phyloP scores from a whole-genome alignment of 1,139 yeast species.

The Suhomyces terraborum region DNA sequence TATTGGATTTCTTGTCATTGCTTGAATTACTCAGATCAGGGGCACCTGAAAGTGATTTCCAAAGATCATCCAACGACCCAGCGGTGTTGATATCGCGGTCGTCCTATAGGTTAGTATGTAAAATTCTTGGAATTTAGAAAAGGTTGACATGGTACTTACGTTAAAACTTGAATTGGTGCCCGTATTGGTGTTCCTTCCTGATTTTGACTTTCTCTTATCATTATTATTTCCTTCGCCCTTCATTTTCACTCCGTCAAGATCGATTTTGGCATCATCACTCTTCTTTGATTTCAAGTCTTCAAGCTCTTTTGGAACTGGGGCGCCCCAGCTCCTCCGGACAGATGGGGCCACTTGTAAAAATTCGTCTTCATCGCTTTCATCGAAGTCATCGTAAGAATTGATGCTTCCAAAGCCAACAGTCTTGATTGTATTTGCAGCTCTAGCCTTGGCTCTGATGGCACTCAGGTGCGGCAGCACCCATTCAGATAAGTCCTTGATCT shows the following conservation, averaged over 20 bases:
- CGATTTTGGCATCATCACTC: too few species aligned
- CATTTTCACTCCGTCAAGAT: conserved; percentile 20
- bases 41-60: conserved; percentile 28
- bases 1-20: too few species aligned
- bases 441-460: conserved; percentile 25
- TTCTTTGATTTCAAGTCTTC: conserved; percentile 6
- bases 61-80: conserved; percentile 29
- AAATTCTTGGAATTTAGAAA: neutral
- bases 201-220: conserved; percentile 1
- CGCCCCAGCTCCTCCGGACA: conserved; percentile 16
- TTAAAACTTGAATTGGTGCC: neutral
- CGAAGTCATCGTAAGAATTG: conserved; percentile 20
- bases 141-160: neutral
- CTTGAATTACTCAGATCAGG: conserved; percentile 12
- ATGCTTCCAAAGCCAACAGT: conserved; percentile 54
- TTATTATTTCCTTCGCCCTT: neutral
- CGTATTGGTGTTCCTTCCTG: conserved; percentile 1
- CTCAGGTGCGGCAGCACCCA: conserved; percentile 54
- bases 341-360: conserved; percentile 4
- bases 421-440: conserved; percentile 26
- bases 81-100: conserved; percentile 6
- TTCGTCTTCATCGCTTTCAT: conserved; percentile 7
- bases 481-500: conserved; percentile 57
- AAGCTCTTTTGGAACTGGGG: conserved; percentile 5
- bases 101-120: conserved; percentile 5